Evolutionary conservation across 177 flowering plant genomes (phyloP).

Genomic region (Vitis hybrid): DNA sequence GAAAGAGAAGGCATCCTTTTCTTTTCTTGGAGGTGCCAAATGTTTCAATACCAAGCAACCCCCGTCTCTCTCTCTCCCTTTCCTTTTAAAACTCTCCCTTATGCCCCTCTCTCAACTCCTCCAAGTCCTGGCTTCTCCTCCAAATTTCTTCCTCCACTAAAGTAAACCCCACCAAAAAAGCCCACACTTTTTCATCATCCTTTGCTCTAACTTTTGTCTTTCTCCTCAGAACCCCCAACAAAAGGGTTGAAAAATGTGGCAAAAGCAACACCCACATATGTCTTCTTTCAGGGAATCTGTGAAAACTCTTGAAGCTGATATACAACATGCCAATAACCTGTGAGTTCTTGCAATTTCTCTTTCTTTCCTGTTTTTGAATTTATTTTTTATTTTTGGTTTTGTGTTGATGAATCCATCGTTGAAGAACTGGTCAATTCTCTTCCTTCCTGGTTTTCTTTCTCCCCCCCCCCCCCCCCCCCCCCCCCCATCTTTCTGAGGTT

Average conservation of each 20-base stretch:
- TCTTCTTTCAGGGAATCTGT: conserved; percentile 57
- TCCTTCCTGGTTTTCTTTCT: background rate
- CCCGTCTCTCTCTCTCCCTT: conserved; percentile 6
- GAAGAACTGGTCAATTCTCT: background rate
- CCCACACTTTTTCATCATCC: background rate
- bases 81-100: conserved; percentile 7
- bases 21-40: conserved; percentile 34
- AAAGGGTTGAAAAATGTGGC: conserved; percentile 44
- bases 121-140: background rate
- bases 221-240: conserved; percentile 2
- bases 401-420: background rate
- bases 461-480: too few relatives aligned
- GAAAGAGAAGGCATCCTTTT: conserved; percentile 38
- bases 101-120: too few relatives aligned
- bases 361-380: background rate
- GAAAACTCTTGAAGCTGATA: conserved; percentile 64
- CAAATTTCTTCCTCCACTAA: conserved; percentile 14
- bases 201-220: background rate
- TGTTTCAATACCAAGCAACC: conserved; percentile 36
- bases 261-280: conserved; percentile 24
- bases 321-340: conserved; percentile 58
- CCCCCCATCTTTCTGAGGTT: background rate
- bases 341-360: conserved; percentile 22
- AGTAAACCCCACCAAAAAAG: conserved; percentile 12
- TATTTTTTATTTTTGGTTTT: background rate